Base-by-base conservation (phyloP, 2,329 filamentous ascomycete genomes). In the Penicillium sp. region DNA sequence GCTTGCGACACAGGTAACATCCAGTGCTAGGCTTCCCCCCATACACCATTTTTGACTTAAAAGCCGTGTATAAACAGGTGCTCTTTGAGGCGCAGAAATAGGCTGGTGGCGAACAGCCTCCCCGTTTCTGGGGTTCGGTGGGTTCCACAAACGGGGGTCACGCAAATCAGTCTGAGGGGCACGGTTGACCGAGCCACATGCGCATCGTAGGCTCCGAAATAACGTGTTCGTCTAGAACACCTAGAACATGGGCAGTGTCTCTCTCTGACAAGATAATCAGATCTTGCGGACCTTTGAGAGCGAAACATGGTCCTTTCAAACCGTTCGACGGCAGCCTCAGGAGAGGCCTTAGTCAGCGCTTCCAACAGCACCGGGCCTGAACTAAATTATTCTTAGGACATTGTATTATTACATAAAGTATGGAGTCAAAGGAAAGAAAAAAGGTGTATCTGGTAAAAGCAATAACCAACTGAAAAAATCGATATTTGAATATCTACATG, bases 1-100 rank as follows among this genome's bases (percentile, higher is more conserved):
- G 68, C 54, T 70, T 74, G 57, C 72, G 73, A 65, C 73, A 76
- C 54, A 75, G 60, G 65, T 73, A 65, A 68, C 73, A 76, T 63
- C 73, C 73, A 37, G 71, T 74, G 62, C 73, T 76, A 44, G 72
- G 72, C 54, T 71, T 75, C 13, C 73, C 73, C 45, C 69, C 71
- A 67, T 77, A 77, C 48, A 77, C 75, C 75, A 77, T 77, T 37
- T 42, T 68, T 63, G 53, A 61, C 16, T 45, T 10, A 6, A 3
- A 14, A 23, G n/a, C 26, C 9, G 16, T 47, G 8, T 29, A 31
- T 27, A 29, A 3, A 21, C 19, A 31, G 26, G 13, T 3, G 19
- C 4, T 42, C 42, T 11, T 43, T 8, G 29, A 25, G 23, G 13
- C 16, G 25, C 43, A 23, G 43, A 26, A 26, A 26, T 10, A 16